phyloP scores from a whole-genome alignment of 2,329 filamentous ascomycete species.

The Penicillium sp. region DNA sequence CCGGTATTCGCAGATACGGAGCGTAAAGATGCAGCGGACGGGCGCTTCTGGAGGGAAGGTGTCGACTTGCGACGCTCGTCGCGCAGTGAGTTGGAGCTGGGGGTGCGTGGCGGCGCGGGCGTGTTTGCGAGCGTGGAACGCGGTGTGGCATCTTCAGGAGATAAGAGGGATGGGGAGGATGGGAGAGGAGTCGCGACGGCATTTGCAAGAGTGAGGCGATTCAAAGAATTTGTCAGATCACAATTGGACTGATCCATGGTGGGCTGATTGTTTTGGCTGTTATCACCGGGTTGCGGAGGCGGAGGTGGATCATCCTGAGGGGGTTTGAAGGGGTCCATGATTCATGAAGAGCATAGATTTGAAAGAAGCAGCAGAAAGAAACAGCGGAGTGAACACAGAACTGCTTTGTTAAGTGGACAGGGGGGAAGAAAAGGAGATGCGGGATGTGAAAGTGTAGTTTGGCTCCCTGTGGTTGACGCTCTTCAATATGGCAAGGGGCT shows the following conservation, averaged over 20 bases:
- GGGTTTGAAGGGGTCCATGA: constrained; percentile 12
- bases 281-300: constrained; percentile 18
- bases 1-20: constrained; percentile 28
- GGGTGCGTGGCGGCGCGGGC: constrained; percentile 29
- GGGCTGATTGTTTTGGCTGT: constrained; percentile 15
- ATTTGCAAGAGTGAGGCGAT: constrained; percentile 28
- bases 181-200: constrained; percentile 26
- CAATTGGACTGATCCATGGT: constrained; percentile 17
- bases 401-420: neutral
- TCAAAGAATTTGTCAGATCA: constrained; percentile 26
- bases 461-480: constrained; percentile 7
- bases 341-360: constrained; percentile 19
- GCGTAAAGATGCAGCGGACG: constrained; percentile 39
- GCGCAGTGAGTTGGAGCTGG: constrained; percentile 37
- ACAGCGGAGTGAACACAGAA: neutral
- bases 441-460: constrained; percentile 10
- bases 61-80: constrained; percentile 38
- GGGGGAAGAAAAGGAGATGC: constrained; percentile 10
- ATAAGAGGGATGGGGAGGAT: constrained; percentile 28
- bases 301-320: constrained; percentile 25
- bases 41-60: constrained; percentile 38
- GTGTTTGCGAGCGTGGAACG: constrained; percentile 20
- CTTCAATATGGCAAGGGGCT: constrained; percentile 19
- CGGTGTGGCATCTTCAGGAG: constrained; percentile 24
- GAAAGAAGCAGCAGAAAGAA: neutral